Evolutionary conservation across 2,329 filamentous ascomycete species (phyloP).

Genomic region (Thielaviopsis punctulata): DNA sequence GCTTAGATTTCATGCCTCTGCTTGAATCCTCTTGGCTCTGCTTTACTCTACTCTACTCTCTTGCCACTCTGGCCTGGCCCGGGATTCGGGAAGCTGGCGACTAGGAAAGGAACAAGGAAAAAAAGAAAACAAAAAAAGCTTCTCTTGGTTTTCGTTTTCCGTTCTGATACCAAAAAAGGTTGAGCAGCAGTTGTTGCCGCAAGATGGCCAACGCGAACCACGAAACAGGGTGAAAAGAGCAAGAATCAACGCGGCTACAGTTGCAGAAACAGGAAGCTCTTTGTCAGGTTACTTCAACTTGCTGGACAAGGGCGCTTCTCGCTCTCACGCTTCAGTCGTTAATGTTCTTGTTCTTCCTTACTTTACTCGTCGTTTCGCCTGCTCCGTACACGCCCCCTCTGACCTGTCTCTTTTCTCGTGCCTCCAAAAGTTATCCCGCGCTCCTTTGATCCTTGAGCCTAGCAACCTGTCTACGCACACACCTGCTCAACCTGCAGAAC

Average conservation of each 20-base stretch:
- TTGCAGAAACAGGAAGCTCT: neutral
- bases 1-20: neutral
- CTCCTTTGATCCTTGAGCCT: neutral
- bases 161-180: neutral
- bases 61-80: neutral
- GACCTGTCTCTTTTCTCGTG: neutral
- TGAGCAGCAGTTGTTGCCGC: neutral
- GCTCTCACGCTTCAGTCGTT: neutral
- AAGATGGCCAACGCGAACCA: neutral
- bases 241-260: neutral
- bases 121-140: too few species aligned
- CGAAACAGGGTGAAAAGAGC: neutral
- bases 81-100: neutral
- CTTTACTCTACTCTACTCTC: neutral
- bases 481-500: neutral
- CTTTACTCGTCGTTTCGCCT: neutral
- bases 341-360: neutral
- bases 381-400: neutral
- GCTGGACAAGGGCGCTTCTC: too few species aligned
- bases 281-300: neutral
- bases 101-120: neutral
- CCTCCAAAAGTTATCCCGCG: neutral
- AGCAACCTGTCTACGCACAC: neutral
- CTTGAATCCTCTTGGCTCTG: neutral
- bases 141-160: neutral